Evolutionary conservation across 768 basidiomycete genomes (phyloP).

Genomic region (Mycena sanguinolenta): DNA sequence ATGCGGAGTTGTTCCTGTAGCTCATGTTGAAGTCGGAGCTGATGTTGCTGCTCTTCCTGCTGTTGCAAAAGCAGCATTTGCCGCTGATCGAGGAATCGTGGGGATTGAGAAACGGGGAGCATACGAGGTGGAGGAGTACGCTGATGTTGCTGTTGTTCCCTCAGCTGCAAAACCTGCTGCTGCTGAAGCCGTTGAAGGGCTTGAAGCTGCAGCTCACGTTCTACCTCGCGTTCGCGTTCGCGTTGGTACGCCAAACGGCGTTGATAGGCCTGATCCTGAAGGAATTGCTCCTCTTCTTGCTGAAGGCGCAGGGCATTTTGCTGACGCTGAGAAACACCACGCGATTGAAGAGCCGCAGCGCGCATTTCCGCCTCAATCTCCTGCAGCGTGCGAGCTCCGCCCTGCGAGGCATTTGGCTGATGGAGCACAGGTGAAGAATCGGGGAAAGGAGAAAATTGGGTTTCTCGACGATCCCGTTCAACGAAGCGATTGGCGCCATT

Average conservation of each 20-base stretch:
- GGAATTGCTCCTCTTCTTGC: conserved; percentile 58
- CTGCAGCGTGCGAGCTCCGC: conserved; percentile 73
- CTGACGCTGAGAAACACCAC: conserved; percentile 54
- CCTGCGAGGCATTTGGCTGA: conserved; percentile 49
- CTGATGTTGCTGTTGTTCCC: conserved; percentile 59
- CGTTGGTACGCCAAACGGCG: conserved; percentile 48
- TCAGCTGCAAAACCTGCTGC: conserved; percentile 56
- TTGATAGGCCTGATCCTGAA: conserved; percentile 50
- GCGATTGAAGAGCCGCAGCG: conserved; percentile 65
- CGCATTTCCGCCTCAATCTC: conserved; percentile 91
- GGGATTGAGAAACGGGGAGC: conserved; percentile 81
- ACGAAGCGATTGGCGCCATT: conserved; percentile 63
- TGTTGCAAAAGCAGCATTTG: conserved; percentile 78
- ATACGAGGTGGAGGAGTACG: conserved; percentile 81
- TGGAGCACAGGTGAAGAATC: conserved; percentile 44
- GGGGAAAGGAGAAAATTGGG: conserved; percentile 57
- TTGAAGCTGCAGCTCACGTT: conserved; percentile 63
- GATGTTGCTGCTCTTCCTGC: conserved; percentile 74
- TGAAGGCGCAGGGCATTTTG: conserved; percentile 48
- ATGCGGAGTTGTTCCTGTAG: conserved; percentile 74
- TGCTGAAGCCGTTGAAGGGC: conserved; percentile 63
- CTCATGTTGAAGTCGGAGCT: conserved; percentile 69
- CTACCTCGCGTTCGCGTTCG: conserved; percentile 57
- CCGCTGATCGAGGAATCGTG: conserved; percentile 83
- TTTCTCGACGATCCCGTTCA: conserved; percentile 50